A percentile compares a stretch with the other conserved stretches of the same genome.
These are phyloP conservation scores for Vanrija sp. DNA, from an alignment of 1,284 basidiomycete species.

Conservation along the genomic window DNA sequence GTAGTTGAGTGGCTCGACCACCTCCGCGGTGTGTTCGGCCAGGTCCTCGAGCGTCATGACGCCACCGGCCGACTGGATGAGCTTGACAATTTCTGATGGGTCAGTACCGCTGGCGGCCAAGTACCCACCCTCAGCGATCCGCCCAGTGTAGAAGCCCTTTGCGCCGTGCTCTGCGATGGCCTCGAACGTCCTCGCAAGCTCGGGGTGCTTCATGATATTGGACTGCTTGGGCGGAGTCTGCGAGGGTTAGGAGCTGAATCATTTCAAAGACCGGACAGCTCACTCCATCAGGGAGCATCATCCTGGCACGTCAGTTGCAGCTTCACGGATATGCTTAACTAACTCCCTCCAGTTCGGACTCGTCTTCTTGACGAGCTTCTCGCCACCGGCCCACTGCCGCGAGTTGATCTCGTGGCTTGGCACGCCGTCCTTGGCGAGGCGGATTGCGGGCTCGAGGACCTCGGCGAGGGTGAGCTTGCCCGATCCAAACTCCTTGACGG, in stretches of 20 bases:
- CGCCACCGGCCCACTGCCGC: constrained; percentile 67
- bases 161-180: constrained; percentile 74
- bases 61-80: constrained; percentile 72
- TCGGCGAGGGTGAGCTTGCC: constrained; percentile 68
- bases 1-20: constrained; percentile 86
- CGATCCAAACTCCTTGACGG: constrained; percentile 71
- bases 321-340: no score
- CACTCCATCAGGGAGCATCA: constrained; percentile 24
- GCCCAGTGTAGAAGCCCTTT: constrained; percentile 87
- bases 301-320: constrained; percentile 13
- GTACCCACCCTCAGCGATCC: constrained; percentile 63
- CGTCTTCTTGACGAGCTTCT: constrained; percentile 70
- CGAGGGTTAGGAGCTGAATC: neutral
- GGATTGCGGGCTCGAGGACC: constrained; percentile 73
- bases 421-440: constrained; percentile 72
- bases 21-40: constrained; percentile 67
- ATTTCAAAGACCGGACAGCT: neutral
- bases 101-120: neutral
- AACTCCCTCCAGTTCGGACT: constrained; percentile 63
- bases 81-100: constrained; percentile 65
- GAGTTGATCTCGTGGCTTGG: constrained; percentile 58
- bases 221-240: constrained; percentile 56
- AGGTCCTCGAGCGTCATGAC: constrained; percentile 87
- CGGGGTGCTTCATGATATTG: constrained; percentile 65
- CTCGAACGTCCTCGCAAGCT: constrained; percentile 77